Conservation (phyloP, 2,329 filamentous ascomycete species). For the Penicillium brasilianum region DNA sequence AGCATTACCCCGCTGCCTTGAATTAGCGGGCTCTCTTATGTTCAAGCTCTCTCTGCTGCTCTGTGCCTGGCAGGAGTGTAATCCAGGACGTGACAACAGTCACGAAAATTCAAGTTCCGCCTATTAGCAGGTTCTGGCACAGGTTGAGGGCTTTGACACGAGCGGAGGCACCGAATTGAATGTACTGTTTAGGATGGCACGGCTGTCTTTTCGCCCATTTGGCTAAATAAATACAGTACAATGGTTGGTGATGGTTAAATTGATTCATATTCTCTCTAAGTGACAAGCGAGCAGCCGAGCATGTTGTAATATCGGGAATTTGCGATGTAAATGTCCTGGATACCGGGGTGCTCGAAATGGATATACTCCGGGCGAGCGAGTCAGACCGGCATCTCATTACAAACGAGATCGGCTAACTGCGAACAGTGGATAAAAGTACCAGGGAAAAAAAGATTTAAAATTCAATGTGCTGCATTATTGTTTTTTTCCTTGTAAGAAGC, state of each 20-base stretch:
- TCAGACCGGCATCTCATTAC: neutral
- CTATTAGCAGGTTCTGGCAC: neutral
- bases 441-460: neutral
- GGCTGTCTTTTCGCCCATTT: neutral
- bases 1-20: neutral
- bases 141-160: neutral
- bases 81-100: neutral
- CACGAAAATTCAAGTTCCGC: neutral
- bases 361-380: slow-evolving; percentile 6
- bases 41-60: neutral
- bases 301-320: neutral
- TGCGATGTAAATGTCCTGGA: neutral
- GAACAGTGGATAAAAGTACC: neutral
- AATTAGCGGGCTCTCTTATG: neutral
- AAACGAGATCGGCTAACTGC: neutral
- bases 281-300: neutral
- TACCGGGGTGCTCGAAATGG: slow-evolving; percentile 6
- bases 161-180: neutral
- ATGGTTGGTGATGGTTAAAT: neutral
- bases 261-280: neutral
- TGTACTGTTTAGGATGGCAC: neutral
- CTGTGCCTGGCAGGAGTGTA: neutral
- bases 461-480: neutral
- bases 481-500: neutral
- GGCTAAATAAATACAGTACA: no score